A percentile compares a stretch with the other conserved stretches of the same genome.
Conservation (phyloP, 495 filamentous ascomycete genomes). For the Astrothelium subdiscretum region DNA sequence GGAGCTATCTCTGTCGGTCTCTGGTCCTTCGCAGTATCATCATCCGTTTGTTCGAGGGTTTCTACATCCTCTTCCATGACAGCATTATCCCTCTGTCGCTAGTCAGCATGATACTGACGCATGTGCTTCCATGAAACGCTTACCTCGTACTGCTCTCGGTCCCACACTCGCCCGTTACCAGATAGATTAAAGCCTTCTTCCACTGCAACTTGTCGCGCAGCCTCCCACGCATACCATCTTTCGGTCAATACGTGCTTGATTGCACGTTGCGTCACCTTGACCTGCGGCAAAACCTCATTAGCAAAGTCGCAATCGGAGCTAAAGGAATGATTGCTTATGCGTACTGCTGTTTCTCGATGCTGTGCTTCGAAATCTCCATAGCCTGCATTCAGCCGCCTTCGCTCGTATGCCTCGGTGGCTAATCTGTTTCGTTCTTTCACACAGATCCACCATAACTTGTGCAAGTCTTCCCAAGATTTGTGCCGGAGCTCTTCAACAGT, state of each 20-base stretch:
- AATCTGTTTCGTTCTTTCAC: constrained; percentile 84
- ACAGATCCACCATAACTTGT: constrained; percentile 90
- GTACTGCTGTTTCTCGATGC: constrained; percentile 50
- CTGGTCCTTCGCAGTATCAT: neutral
- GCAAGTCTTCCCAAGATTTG: constrained; percentile 90
- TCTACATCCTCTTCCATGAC: neutral
- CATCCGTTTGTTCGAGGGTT: neutral
- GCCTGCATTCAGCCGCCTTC: constrained; percentile 47
- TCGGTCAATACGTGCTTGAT: constrained; percentile 83
- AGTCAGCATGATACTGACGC: neutral
- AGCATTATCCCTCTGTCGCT: neutral
- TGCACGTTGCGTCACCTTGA: constrained; percentile 55
- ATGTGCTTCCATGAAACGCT: neutral
- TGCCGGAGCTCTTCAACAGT: constrained; percentile 71
- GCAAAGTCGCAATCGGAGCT: neutral
- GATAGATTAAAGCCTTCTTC: constrained; percentile 46
- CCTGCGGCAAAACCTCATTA: constrained; percentile 25
- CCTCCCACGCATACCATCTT: constrained; percentile 80
- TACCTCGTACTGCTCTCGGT: constrained; percentile 6
- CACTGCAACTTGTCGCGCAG: constrained; percentile 60
- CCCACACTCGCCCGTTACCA: constrained; percentile 7
- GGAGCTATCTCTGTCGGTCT: neutral
- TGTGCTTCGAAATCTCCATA: constrained; percentile 56
- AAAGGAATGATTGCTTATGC: constrained; percentile 15
- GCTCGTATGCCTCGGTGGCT: constrained; percentile 61